Evolutionary conservation across 2,329 filamentous ascomycete genomes (phyloP), one percentile per base, ranked within the genome.

Genomic region (Colletotrichum endophyticum): DNA sequence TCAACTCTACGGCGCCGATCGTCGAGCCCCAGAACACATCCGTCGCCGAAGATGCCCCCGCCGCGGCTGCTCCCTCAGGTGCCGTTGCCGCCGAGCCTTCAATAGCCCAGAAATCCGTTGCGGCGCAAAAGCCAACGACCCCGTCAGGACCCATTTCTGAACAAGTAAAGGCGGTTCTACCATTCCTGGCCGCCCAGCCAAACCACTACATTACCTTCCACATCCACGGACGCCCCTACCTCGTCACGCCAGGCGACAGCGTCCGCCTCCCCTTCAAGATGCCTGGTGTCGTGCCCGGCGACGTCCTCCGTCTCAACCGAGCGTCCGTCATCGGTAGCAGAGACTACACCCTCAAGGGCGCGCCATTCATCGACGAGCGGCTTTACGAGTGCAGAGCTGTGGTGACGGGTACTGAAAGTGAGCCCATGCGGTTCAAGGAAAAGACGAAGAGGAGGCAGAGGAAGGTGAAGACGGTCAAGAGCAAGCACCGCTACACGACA

Each of bases 401-500:
- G 39, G 96, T 99, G 30, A 90, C 97, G 78, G 96, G 96, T 8
- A 92, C 94, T 8, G 97, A 99, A 87, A 91, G 92, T 73, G 95
- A 96, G 87, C 95, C 95, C 39, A 84, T 96, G 87, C 89, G 95
- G 74, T 87, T 93, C 80, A 95, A 95, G 87, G 89, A 95, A 86
- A 96, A 96, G 91, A 96, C 91, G 81, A 96, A 96, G 91, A 87
- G 92, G 88, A 94, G 92, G 82, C 94, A 94, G 84, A 88, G 95
- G 82, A 90, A 94, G 83, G 90, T 91, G 66, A 95, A 93, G 88
- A 92, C 91, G 75, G 94, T 97, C 12, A 94, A 90, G 87, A 98
- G 95, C 89, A 98, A 99, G 91, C 95, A 98, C 84, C 90, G 92
- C 81, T 98, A 94, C 85, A 99, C 97, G 4, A 91, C 98, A 27